Evolutionary conservation across 441 rosid species (phyloP), one percentile per base, ranked within the genome.

Genomic region (Pelargonium citronellum): DNA sequence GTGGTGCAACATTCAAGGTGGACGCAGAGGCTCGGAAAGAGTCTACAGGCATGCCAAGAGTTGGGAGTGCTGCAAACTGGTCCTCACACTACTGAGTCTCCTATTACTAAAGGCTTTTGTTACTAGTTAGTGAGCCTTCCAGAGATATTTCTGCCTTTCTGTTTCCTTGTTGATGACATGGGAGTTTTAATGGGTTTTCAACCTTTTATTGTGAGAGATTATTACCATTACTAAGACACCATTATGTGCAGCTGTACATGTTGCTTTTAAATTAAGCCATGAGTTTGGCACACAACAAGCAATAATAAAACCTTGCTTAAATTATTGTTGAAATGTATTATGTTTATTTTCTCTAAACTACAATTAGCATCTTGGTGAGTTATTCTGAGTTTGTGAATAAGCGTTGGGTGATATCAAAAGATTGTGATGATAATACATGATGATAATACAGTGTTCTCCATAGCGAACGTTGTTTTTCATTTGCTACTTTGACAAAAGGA

Each of bases 51-150:
- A 91, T 94, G 90, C 96, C 96, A 5, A 89, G 96, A 79, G 95
- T 90, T 64, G 99, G 87, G 53, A 94, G 99, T 75, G 87, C 96
- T 57, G 91, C 86, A 22, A 88, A 94, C 80, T 94, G 99, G 99
- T 91, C 99, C 63, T 41, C 83, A 0, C 68, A 90, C 73, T 86
- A 84, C 83, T 94, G 80, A 90, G 72, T 58, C 75, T 34, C 20
- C 16, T 22, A 39, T 9, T 13, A 73, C 39, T 9, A 11, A 12
- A 64, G 81, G 74, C 73, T 69, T 64, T 37, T 72, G 20, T 67
- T 82, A 74, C 74, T 73, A 17, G 53, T 74, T 73, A 15, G 53
- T 43, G 64, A 57, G 78, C 79, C 79, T 69, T 77, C 57, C 3
- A 0, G 19, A 22, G 60, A 7, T 64, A 64, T 30, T 27, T 46